phyloP scores from a whole-genome alignment of 2,329 filamentous ascomycete genomes.

The Cladorrhinum sp. region DNA sequence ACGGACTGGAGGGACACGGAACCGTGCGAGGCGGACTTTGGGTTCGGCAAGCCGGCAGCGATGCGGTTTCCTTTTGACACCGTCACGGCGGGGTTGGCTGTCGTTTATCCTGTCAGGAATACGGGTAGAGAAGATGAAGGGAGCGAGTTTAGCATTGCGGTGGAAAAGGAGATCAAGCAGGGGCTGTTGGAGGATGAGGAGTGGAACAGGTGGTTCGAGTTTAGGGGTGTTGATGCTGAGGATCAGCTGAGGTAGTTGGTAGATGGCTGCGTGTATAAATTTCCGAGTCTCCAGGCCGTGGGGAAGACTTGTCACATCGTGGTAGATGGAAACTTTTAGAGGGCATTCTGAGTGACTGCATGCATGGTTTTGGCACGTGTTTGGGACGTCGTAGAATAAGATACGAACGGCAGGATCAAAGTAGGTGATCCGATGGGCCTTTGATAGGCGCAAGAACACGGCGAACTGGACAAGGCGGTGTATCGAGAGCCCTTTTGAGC shows the following conservation, averaged over 20 bases:
- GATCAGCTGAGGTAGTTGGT: not conserved
- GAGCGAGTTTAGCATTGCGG: slow-evolving; percentile 33
- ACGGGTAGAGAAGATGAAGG: slow-evolving; percentile 39
- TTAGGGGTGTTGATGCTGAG: slow-evolving; percentile 31
- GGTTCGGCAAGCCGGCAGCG: slow-evolving; percentile 34
- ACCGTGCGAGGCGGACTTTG: slow-evolving; percentile 34
- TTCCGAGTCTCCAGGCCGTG: no score
- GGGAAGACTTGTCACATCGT: no score
- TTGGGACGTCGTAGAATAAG: not conserved
- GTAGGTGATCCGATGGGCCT: not conserved
- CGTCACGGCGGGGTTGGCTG: slow-evolving; percentile 29
- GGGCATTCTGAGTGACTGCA: no score
- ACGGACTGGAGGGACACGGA: slow-evolving; percentile 37
- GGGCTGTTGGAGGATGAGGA: slow-evolving; percentile 34
- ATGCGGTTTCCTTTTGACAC: slow-evolving; percentile 35
- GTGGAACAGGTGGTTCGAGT: slow-evolving; percentile 39
- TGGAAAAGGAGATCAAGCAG: slow-evolving; percentile 34
- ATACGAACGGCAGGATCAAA: not conserved
- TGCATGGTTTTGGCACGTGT: not conserved
- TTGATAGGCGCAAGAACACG: not conserved
- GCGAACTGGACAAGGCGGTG: slow-evolving; percentile 7
- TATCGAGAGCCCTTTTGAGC: slow-evolving; percentile 1
- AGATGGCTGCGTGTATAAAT: no score
- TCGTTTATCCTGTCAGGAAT: slow-evolving; percentile 34
- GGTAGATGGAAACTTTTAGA: no score